These are phyloP conservation scores for Zygoascus biomembranicola DNA, from an alignment of 805 yeast species.

Conservation along the genomic window DNA sequence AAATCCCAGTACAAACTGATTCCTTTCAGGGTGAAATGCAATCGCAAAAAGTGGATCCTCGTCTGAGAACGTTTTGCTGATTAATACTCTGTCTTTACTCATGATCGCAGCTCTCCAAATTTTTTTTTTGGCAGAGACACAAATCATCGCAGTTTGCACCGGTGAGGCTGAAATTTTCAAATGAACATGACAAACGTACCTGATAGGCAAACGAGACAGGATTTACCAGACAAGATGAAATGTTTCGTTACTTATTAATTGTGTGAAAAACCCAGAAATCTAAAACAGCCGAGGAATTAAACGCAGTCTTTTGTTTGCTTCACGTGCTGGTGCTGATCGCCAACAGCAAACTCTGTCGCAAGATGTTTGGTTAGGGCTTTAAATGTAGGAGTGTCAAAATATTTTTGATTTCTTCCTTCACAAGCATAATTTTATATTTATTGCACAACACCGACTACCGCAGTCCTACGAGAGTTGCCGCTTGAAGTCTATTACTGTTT, in stretches of 20 bases:
- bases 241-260: too few relatives aligned
- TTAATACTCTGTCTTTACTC: conserved; percentile 14
- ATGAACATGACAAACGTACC: too few relatives aligned
- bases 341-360: too few relatives aligned
- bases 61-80: conserved; percentile 10
- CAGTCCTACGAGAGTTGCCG: conserved; percentile 26
- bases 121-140: background rate
- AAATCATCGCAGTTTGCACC: too few relatives aligned
- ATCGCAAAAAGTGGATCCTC: conserved; percentile 50
- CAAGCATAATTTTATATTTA: background rate
- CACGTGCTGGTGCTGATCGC: background rate
- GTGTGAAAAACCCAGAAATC: too few relatives aligned
- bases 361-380: background rate
- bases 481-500: conserved; percentile 16
- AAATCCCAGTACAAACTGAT: conserved; percentile 60
- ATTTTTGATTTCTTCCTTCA: background rate
- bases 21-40: conserved; percentile 69
- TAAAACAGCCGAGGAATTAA: too few relatives aligned
- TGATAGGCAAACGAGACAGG: too few relatives aligned
- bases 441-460: background rate
- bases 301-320: background rate
- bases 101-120: background rate
- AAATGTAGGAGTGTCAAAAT: background rate
- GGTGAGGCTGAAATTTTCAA: too few relatives aligned
- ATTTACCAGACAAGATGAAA: too few relatives aligned